phyloP scores from a whole-genome alignment of 1,284 basidiomycete genomes.

The Phenoliferia sp. region DNA sequence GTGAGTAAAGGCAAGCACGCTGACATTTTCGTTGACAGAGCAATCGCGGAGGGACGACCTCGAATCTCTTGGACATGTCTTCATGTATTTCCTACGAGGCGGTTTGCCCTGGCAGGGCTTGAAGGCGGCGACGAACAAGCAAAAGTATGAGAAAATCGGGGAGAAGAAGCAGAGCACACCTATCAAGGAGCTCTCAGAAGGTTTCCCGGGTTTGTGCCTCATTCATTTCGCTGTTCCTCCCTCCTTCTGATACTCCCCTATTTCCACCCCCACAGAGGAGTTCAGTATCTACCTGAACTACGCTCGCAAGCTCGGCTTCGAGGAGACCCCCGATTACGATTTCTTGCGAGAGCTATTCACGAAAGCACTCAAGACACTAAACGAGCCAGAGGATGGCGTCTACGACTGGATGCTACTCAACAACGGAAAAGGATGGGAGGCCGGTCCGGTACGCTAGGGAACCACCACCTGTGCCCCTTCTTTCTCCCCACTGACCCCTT shows the following conservation, averaged over 20 bases:
- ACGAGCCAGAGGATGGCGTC: constrained; percentile 78
- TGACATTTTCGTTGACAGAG: constrained; percentile 50
- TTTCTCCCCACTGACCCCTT: constrained; percentile 6
- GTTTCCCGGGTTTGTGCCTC: constrained; percentile 69
- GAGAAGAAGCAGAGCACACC: constrained; percentile 97
- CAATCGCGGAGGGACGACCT: constrained; percentile 92
- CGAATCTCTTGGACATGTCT: constrained; percentile 91
- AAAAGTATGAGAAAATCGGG: constrained; percentile 98
- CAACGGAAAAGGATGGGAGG: constrained; percentile 92
- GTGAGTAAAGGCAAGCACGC: neutral
- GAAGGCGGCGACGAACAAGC: constrained; percentile 92
- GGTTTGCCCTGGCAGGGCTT: constrained; percentile 91
- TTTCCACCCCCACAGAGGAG: constrained; percentile 56
- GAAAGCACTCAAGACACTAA: constrained; percentile 83
- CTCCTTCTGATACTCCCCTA: neutral
- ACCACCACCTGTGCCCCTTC: neutral
- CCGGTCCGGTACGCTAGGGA: constrained; percentile 65
- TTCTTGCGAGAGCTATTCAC: constrained; percentile 87
- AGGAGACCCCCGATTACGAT: constrained; percentile 94
- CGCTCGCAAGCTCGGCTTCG: constrained; percentile 90
- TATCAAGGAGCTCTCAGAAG: constrained; percentile 88
- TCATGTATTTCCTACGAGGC: constrained; percentile 94
- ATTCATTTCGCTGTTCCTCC: neutral
- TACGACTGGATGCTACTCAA: constrained; percentile 90
- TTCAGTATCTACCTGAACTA: constrained; percentile 94